Evolutionary conservation across 352 stramenopile genomes (phyloP).

Genomic region (Pythium rishiriense): DNA sequence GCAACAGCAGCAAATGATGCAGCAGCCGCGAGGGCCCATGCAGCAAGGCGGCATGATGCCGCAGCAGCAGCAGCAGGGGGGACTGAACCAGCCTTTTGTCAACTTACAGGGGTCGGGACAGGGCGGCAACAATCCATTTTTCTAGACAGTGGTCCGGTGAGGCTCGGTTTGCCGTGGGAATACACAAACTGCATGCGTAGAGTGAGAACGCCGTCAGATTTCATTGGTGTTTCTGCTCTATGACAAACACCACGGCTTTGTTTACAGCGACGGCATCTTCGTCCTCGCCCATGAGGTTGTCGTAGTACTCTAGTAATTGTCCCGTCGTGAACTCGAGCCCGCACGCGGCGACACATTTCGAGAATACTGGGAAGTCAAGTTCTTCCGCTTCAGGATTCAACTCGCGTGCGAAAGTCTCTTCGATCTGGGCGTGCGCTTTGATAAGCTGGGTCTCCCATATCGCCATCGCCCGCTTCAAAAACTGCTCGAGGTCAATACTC

Average conservation of each 20-base stretch:
- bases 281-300: slow-evolving; percentile 43
- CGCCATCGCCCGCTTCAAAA: slow-evolving; percentile 43
- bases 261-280: slow-evolving; percentile 31
- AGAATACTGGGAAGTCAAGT: slow-evolving; percentile 49
- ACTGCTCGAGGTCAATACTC: slow-evolving; percentile 36
- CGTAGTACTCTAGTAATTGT: slow-evolving; percentile 59
- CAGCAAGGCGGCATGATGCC: slow-evolving; percentile 31
- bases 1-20: slow-evolving; percentile 33
- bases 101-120: slow-evolving; percentile 44
- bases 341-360: slow-evolving; percentile 31
- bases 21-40: slow-evolving; percentile 44
- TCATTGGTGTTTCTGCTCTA: slow-evolving; percentile 30
- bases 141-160: slow-evolving; percentile 28
- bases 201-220: not conserved
- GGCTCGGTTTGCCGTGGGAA: slow-evolving; percentile 2
- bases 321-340: slow-evolving; percentile 53
- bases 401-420: slow-evolving; percentile 25
- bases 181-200: slow-evolving; percentile 10
- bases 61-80: slow-evolving; percentile 40
- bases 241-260: slow-evolving; percentile 33
- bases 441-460: slow-evolving; percentile 48
- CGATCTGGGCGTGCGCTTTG: slow-evolving; percentile 27
- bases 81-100: slow-evolving; percentile 78
- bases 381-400: not conserved
- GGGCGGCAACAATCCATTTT: slow-evolving; percentile 45